Base-by-base conservation (phyloP, 495 filamentous ascomycete genomes). In the Lasiosphaeria hispida region DNA sequence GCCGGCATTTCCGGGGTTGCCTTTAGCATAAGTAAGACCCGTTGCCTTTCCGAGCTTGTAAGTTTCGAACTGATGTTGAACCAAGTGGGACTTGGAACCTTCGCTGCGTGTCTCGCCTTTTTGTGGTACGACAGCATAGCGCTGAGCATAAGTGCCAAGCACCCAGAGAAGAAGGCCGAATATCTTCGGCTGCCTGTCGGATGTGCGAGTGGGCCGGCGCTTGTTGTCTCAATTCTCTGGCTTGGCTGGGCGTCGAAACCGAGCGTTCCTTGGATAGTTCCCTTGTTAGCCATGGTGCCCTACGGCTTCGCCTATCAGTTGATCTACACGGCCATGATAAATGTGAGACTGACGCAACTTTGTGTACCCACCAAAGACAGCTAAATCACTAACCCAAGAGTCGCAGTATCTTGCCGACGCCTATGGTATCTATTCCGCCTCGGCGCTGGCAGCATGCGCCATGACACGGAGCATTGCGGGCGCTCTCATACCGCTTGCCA, bases 251-350 rank as follows among this genome's bases (percentile, higher is more conserved):
- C 84, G 0, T 80, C 85, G 0, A 71, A 71, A 0, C 45, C 71
- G 3, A 68, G 59, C 18, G 71, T 88, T 7, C 85, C 84, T 63
- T 90, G 83, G 83, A 74, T 81, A 8, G 80, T 83, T 1, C 87
- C 86, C 0, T 72, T 81, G 1, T 48, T 85, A 6, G 76, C 84
- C 0, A 81, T 81, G 2, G 45, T 88, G 2, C 69, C 85, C 2
- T 87, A 88, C 58, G 88, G 88, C 7, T 74, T 87, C 37, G 87
- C 83, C 2, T 87, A 85, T 59, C 73, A 83, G 8, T 73, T 83
- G 14, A 81, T 85, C 14, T 90, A 89, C 68, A 85, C 85, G 41
- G 78, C 81, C 1, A 76, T 88, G 33, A 68, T 87, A 14, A 90
- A 87, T 60, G 66, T 64, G 40, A 47, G 63, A 18, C 34, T 7